Base-by-base conservation (phyloP, 129 eudicot genomes). In the Tanacetum coccineum region DNA sequence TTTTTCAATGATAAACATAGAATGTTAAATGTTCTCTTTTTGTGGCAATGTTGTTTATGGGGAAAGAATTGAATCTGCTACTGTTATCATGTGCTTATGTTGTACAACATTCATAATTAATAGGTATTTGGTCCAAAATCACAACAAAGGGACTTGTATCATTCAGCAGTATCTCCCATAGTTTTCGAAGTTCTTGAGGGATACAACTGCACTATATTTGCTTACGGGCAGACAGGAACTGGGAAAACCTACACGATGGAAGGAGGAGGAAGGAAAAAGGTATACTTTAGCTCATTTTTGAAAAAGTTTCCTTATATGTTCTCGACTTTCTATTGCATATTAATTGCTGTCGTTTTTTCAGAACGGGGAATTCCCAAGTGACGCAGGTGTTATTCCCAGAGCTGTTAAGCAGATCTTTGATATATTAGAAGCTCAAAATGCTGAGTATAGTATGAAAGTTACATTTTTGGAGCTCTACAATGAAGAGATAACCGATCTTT, bases 171-270 rank as follows among this genome's bases (percentile, higher is more conserved):
- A 13, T 82, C 88, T 44, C 99, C 99, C 15, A 89, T 93, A 21
- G 96, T 93, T 51, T 86, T 82, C 60, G 99, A 93, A 81, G 96
- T 93, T 64, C 86, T 93, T 61, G 96, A 89, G 64, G 99, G 99
- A 52, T 93, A 93, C 74, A 93, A 93, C 46, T 93, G 99, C 84
- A 93, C 99, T 44, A 93, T 93, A 61, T 93, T 93, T 77, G 99
- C 99, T 9, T 93, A 93, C 73, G 99, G 99, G 56, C 99, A 93
- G 76, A 93, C 99, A 13, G 99, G 99, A 66, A 93, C 99, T 0
- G 99, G 99, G 57, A 93, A 93, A 76, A 93, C 99, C 18, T 93
- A 93, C 70, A 89, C 99, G 3, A 93, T 93, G 99, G 99, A 93
- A 70, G 99, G 99, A 54, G 99, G 99, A 67, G 90, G 87, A 71